Conservation (phyloP, 495 filamentous ascomycete species). For the Penicillium lividum region DNA sequence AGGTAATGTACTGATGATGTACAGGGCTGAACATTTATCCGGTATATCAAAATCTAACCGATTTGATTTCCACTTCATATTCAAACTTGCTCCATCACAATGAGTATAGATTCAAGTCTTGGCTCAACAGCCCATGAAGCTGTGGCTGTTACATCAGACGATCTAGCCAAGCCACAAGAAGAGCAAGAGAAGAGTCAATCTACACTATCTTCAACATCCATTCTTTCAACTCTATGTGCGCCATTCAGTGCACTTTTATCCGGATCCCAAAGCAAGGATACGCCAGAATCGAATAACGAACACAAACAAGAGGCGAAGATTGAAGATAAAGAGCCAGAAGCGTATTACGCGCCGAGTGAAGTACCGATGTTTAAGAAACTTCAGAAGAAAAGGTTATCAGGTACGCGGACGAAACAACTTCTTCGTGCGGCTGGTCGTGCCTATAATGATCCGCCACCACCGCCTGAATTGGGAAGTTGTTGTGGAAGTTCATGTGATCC, state of each 20-base stretch:
- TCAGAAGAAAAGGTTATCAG: slow-evolving; percentile 33
- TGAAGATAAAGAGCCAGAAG: slow-evolving; percentile 10
- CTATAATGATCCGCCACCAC: slow-evolving; percentile 40
- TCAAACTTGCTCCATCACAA: background rate
- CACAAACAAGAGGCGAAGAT: background rate
- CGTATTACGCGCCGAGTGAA: slow-evolving; percentile 30
- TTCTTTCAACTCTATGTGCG: slow-evolving; percentile 8
- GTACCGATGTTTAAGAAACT: slow-evolving; percentile 34
- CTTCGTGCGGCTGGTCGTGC: slow-evolving; percentile 36
- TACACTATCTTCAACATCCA: background rate
- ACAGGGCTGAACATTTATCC: no score
- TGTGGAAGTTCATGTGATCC: slow-evolving; percentile 48
- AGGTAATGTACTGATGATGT: no score
- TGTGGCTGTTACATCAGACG: background rate
- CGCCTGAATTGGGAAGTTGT: slow-evolving; percentile 38
- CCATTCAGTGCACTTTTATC: slow-evolving; percentile 7
- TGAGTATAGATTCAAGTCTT: slow-evolving; percentile 2
- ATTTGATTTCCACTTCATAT: background rate
- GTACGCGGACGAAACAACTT: slow-evolving; percentile 42
- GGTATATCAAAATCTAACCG: no score
- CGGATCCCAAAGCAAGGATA: background rate
- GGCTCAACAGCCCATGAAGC: background rate
- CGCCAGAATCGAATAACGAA: background rate
- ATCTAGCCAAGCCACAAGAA: background rate
- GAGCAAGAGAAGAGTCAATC: background rate